These are phyloP conservation scores for Pseudopithomyces chartarum DNA, from an alignment of 2,329 filamentous ascomycete genomes.

Conservation along the genomic window DNA sequence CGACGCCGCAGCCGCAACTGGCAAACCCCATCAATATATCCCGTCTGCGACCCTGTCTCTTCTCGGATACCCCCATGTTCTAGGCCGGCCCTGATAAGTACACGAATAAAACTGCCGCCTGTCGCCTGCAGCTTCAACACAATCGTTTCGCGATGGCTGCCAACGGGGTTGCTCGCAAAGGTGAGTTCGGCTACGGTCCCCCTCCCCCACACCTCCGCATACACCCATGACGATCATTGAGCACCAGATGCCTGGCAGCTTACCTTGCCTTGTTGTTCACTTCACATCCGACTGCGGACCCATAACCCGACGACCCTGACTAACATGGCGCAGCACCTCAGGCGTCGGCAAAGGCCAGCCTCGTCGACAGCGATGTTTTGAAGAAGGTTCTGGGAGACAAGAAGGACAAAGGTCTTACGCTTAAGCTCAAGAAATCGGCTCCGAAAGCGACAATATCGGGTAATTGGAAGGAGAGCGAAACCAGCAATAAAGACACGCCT, in stretches of 20 bases:
- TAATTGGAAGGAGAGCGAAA: constrained; percentile 71
- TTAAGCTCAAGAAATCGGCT: constrained; percentile 62
- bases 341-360: constrained; percentile 27
- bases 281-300: neutral
- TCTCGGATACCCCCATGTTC: neutral
- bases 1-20: neutral
- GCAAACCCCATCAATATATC: neutral
- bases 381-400: constrained; percentile 45
- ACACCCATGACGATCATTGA: neutral
- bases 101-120: neutral
- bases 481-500: constrained; percentile 53
- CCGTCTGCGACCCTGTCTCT: neutral
- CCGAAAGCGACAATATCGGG: constrained; percentile 70
- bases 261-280: too few species aligned
- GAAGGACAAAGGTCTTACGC: constrained; percentile 45
- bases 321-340: constrained; percentile 31
- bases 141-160: constrained; percentile 32
- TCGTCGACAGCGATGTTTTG: constrained; percentile 36
- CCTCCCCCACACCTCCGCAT: constrained; percentile 15
- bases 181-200: constrained; percentile 25
- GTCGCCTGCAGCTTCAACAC: neutral
- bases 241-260: neutral
- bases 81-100: neutral
- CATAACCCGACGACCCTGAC: neutral
- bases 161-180: constrained; percentile 43